phyloP scores from a whole-genome alignment of 1,139 yeast species.

The Yamadazyma dendronema region DNA sequence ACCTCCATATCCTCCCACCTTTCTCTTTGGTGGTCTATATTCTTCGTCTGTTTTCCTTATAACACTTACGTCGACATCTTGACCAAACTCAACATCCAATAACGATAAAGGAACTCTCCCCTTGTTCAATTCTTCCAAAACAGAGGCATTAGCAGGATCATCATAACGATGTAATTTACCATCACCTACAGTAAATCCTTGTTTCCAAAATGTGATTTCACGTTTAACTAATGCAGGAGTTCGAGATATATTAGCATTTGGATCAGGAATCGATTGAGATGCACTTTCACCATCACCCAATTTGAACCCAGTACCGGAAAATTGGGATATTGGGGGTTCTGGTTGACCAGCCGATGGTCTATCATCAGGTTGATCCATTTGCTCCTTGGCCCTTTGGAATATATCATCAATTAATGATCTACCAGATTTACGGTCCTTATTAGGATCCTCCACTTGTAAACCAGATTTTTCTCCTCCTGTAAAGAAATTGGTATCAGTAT shows the following conservation, averaged over 20 bases:
- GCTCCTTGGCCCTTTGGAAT: constrained; percentile 46
- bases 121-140: constrained; percentile 74
- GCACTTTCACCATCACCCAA: constrained; percentile 65
- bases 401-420: constrained; percentile 47
- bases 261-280: constrained; percentile 35
- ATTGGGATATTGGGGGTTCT: constrained; percentile 20
- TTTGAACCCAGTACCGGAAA: constrained; percentile 76
- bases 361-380: constrained; percentile 42
- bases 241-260: constrained; percentile 25
- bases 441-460: constrained; percentile 90
- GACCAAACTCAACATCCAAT: constrained; percentile 82
- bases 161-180: constrained; percentile 85
- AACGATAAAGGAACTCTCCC: constrained; percentile 93
- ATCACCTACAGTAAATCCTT: constrained; percentile 93
- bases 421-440: constrained; percentile 47
- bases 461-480: constrained; percentile 97
- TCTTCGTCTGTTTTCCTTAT: constrained; percentile 78
- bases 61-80: constrained; percentile 95
- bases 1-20: constrained; percentile 72
- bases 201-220: constrained; percentile 90
- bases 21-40: constrained; percentile 68
- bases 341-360: constrained; percentile 35
- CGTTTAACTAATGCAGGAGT: constrained; percentile 57
- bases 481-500: constrained; percentile 71
- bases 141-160: constrained; percentile 79